Conservation (phyloP, 768 basidiomycete genomes). For the Boletus vermiculosoides region DNA sequence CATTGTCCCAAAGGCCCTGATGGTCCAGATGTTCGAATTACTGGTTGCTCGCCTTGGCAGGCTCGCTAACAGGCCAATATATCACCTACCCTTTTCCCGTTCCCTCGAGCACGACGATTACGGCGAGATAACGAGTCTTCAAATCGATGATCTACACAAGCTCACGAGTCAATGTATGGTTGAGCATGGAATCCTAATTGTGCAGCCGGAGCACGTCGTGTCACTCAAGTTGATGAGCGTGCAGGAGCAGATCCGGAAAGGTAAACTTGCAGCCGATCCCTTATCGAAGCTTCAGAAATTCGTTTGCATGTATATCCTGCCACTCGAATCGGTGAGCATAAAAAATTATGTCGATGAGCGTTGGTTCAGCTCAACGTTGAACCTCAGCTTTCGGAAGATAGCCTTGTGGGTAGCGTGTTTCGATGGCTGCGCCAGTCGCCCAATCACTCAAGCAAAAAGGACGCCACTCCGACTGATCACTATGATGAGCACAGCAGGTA, state of each 20-base stretch:
- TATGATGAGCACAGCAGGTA: background rate
- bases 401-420: background rate
- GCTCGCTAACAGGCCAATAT: conserved; percentile 44
- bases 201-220: conserved; percentile 51
- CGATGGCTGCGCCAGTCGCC: background rate
- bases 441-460: too few species aligned
- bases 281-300: conserved; percentile 13
- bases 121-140: background rate
- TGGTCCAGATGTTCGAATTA: conserved; percentile 43
- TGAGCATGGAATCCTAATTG: conserved; percentile 39
- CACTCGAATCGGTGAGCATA: background rate
- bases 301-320: background rate
- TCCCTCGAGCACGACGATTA: conserved; percentile 19
- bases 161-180: conserved; percentile 38
- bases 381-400: background rate
- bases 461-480: fast-evolving
- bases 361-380: background rate
- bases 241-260: conserved; percentile 25
- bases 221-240: conserved; percentile 46
- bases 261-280: background rate
- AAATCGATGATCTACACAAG: conserved; percentile 22
- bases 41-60: conserved; percentile 40
- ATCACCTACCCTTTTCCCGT: conserved; percentile 48
- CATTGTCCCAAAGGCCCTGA: conserved; percentile 43
- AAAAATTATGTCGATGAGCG: background rate